A percentile compares a stretch with the other conserved stretches of the same genome.
These are phyloP conservation scores for Neolentinus lepideus DNA, from an alignment of 1,284 basidiomycete genomes.

Conservation along the genomic window DNA sequence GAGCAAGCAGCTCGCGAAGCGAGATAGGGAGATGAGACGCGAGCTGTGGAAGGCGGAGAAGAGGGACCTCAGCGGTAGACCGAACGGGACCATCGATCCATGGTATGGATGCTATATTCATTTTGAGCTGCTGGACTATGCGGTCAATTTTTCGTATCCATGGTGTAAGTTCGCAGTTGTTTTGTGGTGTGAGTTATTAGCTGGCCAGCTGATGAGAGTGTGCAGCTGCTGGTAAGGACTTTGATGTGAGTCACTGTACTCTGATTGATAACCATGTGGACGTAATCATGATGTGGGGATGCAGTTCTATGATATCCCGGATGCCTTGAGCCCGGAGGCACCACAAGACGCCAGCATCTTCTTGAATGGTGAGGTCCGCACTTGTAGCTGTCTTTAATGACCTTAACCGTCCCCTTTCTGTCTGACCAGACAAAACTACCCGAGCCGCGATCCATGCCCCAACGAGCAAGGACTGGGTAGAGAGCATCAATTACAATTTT, in stretches of 20 bases:
- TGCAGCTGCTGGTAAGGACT: slow-evolving; percentile 8
- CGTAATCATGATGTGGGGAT: not conserved
- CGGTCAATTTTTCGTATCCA: slow-evolving; percentile 25
- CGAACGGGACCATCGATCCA: slow-evolving; percentile 24
- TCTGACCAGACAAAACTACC: slow-evolving; percentile 37
- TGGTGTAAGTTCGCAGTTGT: slow-evolving; percentile 19
- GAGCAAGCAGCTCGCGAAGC: not conserved
- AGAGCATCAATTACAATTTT: slow-evolving; percentile 42
- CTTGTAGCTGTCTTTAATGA: not conserved
- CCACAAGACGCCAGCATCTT: slow-evolving; percentile 31
- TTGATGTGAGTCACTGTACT: not conserved
- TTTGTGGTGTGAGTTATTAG: not conserved
- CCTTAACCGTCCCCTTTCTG: not conserved
- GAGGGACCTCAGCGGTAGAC: slow-evolving; percentile 17
- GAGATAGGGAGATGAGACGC: not conserved
- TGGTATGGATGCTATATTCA: slow-evolving; percentile 28
- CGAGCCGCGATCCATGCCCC: slow-evolving; percentile 64
- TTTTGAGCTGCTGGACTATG: slow-evolving; percentile 29
- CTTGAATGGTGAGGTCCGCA: slow-evolving; percentile 37
- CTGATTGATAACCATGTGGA: not conserved
- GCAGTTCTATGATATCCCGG: slow-evolving; percentile 22
- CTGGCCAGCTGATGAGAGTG: not conserved
- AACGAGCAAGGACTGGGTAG: slow-evolving; percentile 50
- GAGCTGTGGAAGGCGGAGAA: slow-evolving; percentile 11
- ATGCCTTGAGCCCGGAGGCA: slow-evolving; percentile 26